phyloP scores from a whole-genome alignment of 208 protist genomes.

The Novymonas esmeraldas region DNA sequence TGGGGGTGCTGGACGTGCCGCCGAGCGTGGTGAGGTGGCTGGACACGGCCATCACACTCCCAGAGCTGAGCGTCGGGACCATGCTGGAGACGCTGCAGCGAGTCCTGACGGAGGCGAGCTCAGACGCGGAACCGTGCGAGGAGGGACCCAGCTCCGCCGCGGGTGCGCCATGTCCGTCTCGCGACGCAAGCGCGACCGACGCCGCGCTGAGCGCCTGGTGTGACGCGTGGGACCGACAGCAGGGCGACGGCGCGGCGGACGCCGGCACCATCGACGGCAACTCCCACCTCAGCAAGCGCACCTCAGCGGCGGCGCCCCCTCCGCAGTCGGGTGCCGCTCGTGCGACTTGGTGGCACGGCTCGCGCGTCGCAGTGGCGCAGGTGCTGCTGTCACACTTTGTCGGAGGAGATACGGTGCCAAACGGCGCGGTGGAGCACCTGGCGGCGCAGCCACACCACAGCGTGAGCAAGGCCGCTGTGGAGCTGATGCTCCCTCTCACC shows the following conservation, averaged over 20 bases:
- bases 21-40: conserved; percentile 16
- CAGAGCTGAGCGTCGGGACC: not conserved
- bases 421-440: not conserved
- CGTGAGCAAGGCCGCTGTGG: not conserved
- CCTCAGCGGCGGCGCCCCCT: not conserved
- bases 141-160: too few species aligned
- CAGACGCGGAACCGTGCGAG: not conserved
- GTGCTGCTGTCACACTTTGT: conserved; percentile 8
- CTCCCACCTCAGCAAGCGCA: too few species aligned
- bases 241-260: not conserved
- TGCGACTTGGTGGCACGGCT: conserved; percentile 14
- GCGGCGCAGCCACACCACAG: not conserved
- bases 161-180: not conserved
- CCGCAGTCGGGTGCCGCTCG: too few species aligned
- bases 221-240: conserved; percentile 11
- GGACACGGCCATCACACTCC: conserved; percentile 9
- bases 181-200: too few species aligned
- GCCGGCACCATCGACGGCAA: not conserved
- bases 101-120: not conserved
- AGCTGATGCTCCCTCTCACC: conserved; percentile 2
- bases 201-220: conserved; percentile 7
- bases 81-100: conserved; percentile 4
- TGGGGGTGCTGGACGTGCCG: conserved; percentile 21
- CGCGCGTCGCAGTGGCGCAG: not conserved
- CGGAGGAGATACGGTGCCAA: not conserved